Percentiles rank a stretch among this genome's conserved stretches.
phyloP scores from a whole-genome alignment of 192 early-diverging fungal genomes.

The Coemansia biformis region DNA sequence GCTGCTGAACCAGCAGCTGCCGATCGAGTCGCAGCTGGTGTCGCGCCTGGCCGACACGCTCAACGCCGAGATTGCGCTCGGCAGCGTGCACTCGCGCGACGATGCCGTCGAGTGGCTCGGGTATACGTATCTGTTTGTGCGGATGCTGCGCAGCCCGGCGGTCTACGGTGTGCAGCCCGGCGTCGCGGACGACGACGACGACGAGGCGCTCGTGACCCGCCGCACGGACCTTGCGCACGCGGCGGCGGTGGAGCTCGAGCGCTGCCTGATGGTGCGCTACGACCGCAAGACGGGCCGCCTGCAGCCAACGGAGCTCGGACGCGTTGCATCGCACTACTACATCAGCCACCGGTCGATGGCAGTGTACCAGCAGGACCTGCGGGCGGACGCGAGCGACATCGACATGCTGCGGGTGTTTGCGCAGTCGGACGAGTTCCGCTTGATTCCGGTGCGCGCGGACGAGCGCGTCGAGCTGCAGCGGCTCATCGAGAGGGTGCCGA shows the following conservation, averaged over 20 bases:
- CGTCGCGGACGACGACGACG: conserved; percentile 50
- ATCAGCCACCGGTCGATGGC: conserved; percentile 88
- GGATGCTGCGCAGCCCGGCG: conserved; percentile 87
- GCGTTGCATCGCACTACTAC: conserved; percentile 97
- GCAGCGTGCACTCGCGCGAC: conserved; percentile 83
- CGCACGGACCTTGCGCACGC: conserved; percentile 86
- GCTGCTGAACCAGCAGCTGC: conserved; percentile 90
- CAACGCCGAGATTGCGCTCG: conserved; percentile 94
- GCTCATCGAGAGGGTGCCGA: conserved; percentile 85
- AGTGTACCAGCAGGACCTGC: conserved; percentile 88
- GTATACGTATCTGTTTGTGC: conserved; percentile 92
- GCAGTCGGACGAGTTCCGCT: conserved; percentile 86
- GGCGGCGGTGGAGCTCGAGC: conserved; percentile 81
- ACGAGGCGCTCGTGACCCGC: conserved; percentile 76
- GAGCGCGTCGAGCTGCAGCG: conserved; percentile 89
- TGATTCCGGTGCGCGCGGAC: conserved; percentile 89
- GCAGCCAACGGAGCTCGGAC: conserved; percentile 84
- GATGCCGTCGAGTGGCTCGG: conserved; percentile 96
- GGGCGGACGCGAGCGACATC: conserved; percentile 83
- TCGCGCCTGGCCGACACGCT: conserved; percentile 80
- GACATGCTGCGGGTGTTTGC: conserved; percentile 89
- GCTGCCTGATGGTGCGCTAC: conserved; percentile 90
- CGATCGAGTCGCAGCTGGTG: conserved; percentile 95
- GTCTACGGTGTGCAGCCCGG: conserved; percentile 82
- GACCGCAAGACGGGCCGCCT: conserved; percentile 87